phyloP scores from a whole-genome alignment of 331 rosid genomes.

The Arachis monticola region DNA sequence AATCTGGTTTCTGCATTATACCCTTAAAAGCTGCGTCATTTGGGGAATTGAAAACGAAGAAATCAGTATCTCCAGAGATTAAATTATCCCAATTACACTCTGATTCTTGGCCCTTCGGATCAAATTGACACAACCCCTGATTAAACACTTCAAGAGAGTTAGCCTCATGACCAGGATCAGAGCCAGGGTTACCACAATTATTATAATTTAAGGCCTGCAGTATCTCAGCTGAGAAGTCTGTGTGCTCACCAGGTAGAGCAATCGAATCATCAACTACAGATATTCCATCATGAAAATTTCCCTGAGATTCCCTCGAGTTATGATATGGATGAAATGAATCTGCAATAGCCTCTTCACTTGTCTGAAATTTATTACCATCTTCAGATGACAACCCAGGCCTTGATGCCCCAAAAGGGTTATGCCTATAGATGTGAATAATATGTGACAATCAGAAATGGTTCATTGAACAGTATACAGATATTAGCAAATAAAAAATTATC shows the following conservation, averaged over 20 bases:
- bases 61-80: slow-evolving; percentile 56
- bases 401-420: slow-evolving; percentile 47
- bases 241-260: slow-evolving; percentile 44
- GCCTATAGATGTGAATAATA: slow-evolving; percentile 48
- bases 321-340: slow-evolving; percentile 42
- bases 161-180: slow-evolving; percentile 43
- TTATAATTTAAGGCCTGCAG: slow-evolving; percentile 56
- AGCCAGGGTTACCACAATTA: slow-evolving; percentile 60
- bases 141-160: slow-evolving; percentile 35
- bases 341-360: slow-evolving; percentile 45
- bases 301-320: slow-evolving; percentile 44
- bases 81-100: slow-evolving; percentile 58
- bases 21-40: slow-evolving; percentile 63
- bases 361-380: slow-evolving; percentile 47
- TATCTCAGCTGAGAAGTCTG: slow-evolving; percentile 55
- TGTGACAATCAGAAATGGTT: not conserved
- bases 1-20: slow-evolving; percentile 57
- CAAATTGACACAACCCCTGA: slow-evolving; percentile 46
- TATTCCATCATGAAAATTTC: slow-evolving; percentile 41
- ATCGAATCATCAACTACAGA: slow-evolving; percentile 43
- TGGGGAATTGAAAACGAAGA: slow-evolving; percentile 68
- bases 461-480: not conserved
- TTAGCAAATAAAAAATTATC: not conserved
- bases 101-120: slow-evolving; percentile 51
- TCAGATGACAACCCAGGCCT: slow-evolving; percentile 44